These are phyloP conservation scores for Zopfia rhizophila DNA, from an alignment of 2,329 filamentous ascomycete genomes.

Conservation along the genomic window DNA sequence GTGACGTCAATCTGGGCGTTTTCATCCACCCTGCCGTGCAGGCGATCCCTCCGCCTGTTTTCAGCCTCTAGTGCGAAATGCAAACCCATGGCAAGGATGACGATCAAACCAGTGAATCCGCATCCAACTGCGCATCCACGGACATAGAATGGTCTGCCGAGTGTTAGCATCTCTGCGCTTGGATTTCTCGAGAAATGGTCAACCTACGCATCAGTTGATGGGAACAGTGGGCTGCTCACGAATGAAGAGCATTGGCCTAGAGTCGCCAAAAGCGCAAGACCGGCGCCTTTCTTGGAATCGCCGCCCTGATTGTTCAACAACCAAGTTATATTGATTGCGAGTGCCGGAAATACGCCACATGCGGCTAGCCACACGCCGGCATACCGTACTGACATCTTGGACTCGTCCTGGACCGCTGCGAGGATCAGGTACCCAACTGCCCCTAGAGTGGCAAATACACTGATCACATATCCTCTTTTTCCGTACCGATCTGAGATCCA, in stretches of 20 bases:
- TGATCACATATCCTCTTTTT: slow-evolving; percentile 49
- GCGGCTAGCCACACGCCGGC: slow-evolving; percentile 51
- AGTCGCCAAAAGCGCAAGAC: slow-evolving; percentile 33
- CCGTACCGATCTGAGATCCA: slow-evolving; percentile 50
- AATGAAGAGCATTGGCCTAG: slow-evolving; percentile 46
- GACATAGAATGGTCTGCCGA: too few relatives aligned
- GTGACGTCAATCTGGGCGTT: too few relatives aligned
- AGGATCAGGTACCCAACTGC: slow-evolving; percentile 50
- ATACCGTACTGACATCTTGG: slow-evolving; percentile 46
- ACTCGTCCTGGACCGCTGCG: slow-evolving; percentile 34
- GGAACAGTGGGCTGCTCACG: slow-evolving; percentile 37
- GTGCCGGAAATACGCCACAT: slow-evolving; percentile 45
- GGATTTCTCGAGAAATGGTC: too few relatives aligned
- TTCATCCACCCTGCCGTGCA: too few relatives aligned
- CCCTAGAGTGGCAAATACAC: slow-evolving; percentile 34
- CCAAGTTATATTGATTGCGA: slow-evolving; percentile 45
- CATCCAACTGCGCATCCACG: too few relatives aligned
- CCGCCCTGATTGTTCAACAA: slow-evolving; percentile 44
- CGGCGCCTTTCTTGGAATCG: slow-evolving; percentile 41
- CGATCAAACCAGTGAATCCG: too few relatives aligned
- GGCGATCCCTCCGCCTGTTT: too few relatives aligned
- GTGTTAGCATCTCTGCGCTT: too few relatives aligned
- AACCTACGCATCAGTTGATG: slow-evolving; percentile 29
- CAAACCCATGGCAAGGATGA: too few relatives aligned
- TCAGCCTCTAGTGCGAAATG: too few relatives aligned